Conservation (phyloP, 2,329 filamentous ascomycete genomes). For the Ceratocystis eucalypticola region DNA sequence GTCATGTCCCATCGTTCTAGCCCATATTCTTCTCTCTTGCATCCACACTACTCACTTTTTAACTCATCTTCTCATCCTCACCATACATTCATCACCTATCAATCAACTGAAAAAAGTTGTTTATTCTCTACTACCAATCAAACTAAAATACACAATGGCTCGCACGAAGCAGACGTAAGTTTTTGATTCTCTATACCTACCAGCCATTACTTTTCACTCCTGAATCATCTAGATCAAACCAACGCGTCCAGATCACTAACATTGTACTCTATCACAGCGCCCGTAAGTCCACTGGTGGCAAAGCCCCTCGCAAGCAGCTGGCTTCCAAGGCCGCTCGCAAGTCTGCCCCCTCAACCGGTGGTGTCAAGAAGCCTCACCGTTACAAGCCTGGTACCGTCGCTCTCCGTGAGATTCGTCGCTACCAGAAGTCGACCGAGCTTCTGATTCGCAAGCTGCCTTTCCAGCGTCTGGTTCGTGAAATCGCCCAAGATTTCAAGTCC, state of each 20-base stretch:
- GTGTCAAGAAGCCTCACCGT: slow-evolving; percentile 91
- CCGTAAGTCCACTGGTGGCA: slow-evolving; percentile 67
- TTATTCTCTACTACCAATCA: slow-evolving; percentile 25
- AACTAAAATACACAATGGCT: slow-evolving; percentile 38
- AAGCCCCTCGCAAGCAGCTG: slow-evolving; percentile 85
- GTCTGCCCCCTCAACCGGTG: slow-evolving; percentile 89
- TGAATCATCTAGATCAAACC: neutral
- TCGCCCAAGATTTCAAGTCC: slow-evolving; percentile 89
- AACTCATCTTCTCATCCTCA: slow-evolving; percentile 16
- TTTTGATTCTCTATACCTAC: neutral
- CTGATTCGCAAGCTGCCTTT: slow-evolving; percentile 96
- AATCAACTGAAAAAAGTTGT: slow-evolving; percentile 26
- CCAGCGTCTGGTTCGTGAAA: slow-evolving; percentile 94
- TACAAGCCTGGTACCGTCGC: slow-evolving; percentile 89
- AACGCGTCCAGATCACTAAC: neutral
- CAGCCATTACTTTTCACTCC: slow-evolving; percentile 25
- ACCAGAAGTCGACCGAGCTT: slow-evolving; percentile 95
- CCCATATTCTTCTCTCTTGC: slow-evolving; percentile 29
- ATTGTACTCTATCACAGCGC: slow-evolving; percentile 26
- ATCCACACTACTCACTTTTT: slow-evolving; percentile 26
- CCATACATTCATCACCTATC: slow-evolving; percentile 24
- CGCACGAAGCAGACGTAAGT: slow-evolving; percentile 48
- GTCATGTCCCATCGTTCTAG: neutral
- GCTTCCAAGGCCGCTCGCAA: slow-evolving; percentile 99
- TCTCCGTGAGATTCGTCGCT: slow-evolving; percentile 95